Percentiles rank a stretch among this genome's conserved stretches.
Evolutionary conservation across 495 filamentous ascomycete species (phyloP).

Genomic region (Saxispiralis lemnorum): DNA sequence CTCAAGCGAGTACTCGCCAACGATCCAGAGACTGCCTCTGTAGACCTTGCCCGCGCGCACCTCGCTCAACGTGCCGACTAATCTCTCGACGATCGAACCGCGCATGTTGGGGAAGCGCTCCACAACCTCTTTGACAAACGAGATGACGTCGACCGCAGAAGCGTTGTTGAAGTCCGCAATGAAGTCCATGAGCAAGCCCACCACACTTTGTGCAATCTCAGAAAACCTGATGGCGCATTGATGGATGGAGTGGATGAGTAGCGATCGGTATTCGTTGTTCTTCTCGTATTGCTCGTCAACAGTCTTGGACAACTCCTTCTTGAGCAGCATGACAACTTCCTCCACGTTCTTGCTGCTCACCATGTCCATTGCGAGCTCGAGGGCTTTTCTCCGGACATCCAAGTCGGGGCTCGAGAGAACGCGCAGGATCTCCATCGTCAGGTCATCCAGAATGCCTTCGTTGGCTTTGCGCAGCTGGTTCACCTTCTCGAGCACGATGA

Average conservation of each 20-base stretch:
- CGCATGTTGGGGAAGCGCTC: slow-evolving; percentile 92
- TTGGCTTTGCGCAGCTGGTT: slow-evolving; percentile 82
- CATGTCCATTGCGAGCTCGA: slow-evolving; percentile 88
- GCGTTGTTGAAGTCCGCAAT: slow-evolving; percentile 96
- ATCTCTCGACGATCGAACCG: slow-evolving; percentile 63
- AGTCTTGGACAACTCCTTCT: slow-evolving; percentile 94
- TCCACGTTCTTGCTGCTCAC: slow-evolving; percentile 97
- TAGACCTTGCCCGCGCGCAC: slow-evolving; percentile 96
- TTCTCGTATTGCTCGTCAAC: slow-evolving; percentile 98
- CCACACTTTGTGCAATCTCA: slow-evolving; percentile 89
- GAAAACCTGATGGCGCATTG: slow-evolving; percentile 98
- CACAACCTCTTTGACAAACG: slow-evolving; percentile 96
- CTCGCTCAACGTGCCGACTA: slow-evolving; percentile 82
- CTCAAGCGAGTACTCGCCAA: slow-evolving; percentile 91
- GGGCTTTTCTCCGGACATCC: slow-evolving; percentile 83
- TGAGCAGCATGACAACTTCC: slow-evolving; percentile 86
- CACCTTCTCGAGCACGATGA: slow-evolving; percentile 90
- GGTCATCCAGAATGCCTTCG: slow-evolving; percentile 80
- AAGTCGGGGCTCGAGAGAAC: slow-evolving; percentile 94
- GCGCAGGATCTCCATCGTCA: slow-evolving; percentile 95
- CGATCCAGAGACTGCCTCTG: slow-evolving; percentile 88
- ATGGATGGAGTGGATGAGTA: slow-evolving; percentile 93
- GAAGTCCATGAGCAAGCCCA: slow-evolving; percentile 97
- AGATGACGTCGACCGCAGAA: slow-evolving; percentile 92
- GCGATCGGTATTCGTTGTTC: slow-evolving; percentile 90